Base-by-base conservation (phyloP, 75 land plant genomes). In the Cryptomeria japonica region DNA sequence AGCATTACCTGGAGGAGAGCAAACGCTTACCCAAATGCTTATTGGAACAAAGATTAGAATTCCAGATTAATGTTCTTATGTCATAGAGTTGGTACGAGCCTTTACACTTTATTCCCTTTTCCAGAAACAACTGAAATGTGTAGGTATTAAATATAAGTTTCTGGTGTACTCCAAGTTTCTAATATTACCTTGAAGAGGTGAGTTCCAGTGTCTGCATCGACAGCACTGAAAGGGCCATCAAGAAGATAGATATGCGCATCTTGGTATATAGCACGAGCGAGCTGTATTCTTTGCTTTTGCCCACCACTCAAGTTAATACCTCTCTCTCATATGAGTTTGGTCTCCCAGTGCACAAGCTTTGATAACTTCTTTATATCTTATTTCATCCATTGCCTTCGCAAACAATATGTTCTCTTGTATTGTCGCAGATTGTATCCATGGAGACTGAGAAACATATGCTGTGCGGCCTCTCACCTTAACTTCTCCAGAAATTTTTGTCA, bases 381-480 rank as follows among this genome's bases (percentile, higher is more conserved):
- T 77, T 41, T 84, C 88, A 51, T 93, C 86, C 95, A 94, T 96
- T 47, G 90, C 86, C 87, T 89, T 89, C 38, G 96, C 97, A 91
- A 97, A 97, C 87, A 97, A 85, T 5, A 97, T 88, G 89, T 97
- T 97, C n/a, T 97, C 99, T 85, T 90, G 85, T 2, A 97, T 82
- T 1, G 93, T 93, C 0, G 97, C 97, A 5, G 93, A 94, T 86
- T 96, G 99, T 80, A 97, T 94, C 99, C 99, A 97, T 86, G 99
- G 88, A 80, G 93, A 90, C 55, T 97, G 97, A 8, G 95, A 92
- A 53, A 96, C 99, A 87, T 96, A 97, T 47, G 99, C 97, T 47
- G 73, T 95, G 77, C 90, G 89, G 22, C 99, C 99, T 86, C 79
- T 83, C 36, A 96, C 91, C 64, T 91, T 89, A n/a, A 89, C 91